A percentile compares a stretch with the other conserved stretches of the same genome.
Conservation (phyloP, 768 basidiomycete species). For the Dacryopinax spathularia region DNA sequence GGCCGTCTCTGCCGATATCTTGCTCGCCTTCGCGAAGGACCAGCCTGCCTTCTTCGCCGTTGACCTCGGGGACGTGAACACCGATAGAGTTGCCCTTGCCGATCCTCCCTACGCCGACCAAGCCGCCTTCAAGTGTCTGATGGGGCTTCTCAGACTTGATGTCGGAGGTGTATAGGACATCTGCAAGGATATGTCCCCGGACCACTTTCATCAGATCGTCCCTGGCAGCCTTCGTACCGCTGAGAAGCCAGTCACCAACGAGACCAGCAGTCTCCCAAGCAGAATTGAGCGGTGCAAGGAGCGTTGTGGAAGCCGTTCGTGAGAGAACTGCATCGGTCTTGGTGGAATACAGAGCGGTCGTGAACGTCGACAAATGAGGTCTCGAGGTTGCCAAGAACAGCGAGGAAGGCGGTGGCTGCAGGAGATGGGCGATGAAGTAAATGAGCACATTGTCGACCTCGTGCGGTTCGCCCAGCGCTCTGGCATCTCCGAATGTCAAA, state of each 20-base stretch:
- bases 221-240: slow-evolving; percentile 47
- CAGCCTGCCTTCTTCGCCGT: slow-evolving; percentile 14
- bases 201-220: slow-evolving; percentile 71
- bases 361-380: slow-evolving; percentile 80
- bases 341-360: slow-evolving; percentile 43
- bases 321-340: slow-evolving; percentile 44
- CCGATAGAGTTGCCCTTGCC: slow-evolving; percentile 16
- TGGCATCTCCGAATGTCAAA: slow-evolving; percentile 71
- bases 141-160: slow-evolving; percentile 11
- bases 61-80: slow-evolving; percentile 6
- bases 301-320: slow-evolving; percentile 52
- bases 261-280: slow-evolving; percentile 84
- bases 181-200: slow-evolving; percentile 69
- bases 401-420: slow-evolving; percentile 68
- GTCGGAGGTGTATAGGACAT: slow-evolving; percentile 54
- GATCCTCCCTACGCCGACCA: slow-evolving; percentile 47
- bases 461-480: slow-evolving; percentile 68
- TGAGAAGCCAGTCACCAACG: slow-evolving; percentile 72
- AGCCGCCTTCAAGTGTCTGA: slow-evolving; percentile 71
- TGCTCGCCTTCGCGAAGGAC: slow-evolving; percentile 4
- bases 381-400: slow-evolving; percentile 66
- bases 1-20: slow-evolving; percentile 20
- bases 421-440: slow-evolving; percentile 74
- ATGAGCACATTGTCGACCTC: slow-evolving; percentile 63
- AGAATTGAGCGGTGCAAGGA: slow-evolving; percentile 77